These are phyloP conservation scores for Yamadazyma laniorum DNA, from an alignment of 805 yeast genomes.

Conservation along the genomic window DNA sequence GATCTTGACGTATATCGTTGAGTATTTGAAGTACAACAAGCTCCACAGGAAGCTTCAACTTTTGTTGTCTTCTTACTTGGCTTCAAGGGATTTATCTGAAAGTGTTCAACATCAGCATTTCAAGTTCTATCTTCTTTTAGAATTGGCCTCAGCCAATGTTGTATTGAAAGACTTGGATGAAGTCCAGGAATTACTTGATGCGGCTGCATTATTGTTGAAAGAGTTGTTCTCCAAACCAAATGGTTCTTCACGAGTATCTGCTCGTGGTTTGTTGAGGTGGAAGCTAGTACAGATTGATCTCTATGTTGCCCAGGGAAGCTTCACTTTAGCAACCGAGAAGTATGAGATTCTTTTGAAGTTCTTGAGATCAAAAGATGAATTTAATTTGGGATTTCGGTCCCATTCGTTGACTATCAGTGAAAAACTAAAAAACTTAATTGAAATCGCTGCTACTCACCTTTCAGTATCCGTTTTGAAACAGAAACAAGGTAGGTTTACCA, in stretches of 20 bases:
- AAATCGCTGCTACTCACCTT: slow-evolving; percentile 36
- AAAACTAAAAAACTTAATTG: slow-evolving; percentile 25
- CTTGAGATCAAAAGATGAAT: slow-evolving; percentile 28
- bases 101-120: neutral
- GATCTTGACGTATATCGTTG: slow-evolving; percentile 22
- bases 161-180: neutral
- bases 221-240: neutral
- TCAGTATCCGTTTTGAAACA: slow-evolving; percentile 25
- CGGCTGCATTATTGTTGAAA: slow-evolving; percentile 4
- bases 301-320: slow-evolving; percentile 19
- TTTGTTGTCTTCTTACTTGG: neutral
- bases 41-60: slow-evolving; percentile 1
- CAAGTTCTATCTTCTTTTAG: slow-evolving; percentile 3
- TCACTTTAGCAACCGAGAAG: slow-evolving; percentile 20
- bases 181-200: neutral
- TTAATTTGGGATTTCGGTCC: slow-evolving; percentile 13
- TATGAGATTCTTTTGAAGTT: slow-evolving; percentile 22
- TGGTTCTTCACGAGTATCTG: neutral
- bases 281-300: slow-evolving; percentile 32
- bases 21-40: slow-evolving; percentile 26
- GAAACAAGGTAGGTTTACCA: slow-evolving; percentile 18
- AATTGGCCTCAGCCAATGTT: neutral
- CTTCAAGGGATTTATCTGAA: neutral
- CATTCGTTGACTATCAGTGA: slow-evolving; percentile 11
- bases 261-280: slow-evolving; percentile 19